These are phyloP conservation scores for Citrus unshiu DNA, from an alignment of 345 rosid genomes.

Conservation along the genomic window DNA sequence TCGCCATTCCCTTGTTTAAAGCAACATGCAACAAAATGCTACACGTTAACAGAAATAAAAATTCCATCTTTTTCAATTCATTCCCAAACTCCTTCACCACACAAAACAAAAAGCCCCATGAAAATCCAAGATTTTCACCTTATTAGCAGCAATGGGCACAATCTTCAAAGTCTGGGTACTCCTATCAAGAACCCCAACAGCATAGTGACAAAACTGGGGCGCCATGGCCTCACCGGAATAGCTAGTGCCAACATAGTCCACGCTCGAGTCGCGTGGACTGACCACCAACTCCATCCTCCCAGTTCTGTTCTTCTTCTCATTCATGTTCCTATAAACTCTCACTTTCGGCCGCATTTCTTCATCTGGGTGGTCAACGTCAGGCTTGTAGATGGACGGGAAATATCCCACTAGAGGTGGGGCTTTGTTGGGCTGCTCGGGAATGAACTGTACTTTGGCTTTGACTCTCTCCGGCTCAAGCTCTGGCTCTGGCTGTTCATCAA, in stretches of 20 bases:
- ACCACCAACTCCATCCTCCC: slow-evolving; percentile 68
- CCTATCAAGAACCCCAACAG: slow-evolving; percentile 75
- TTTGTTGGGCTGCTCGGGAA: slow-evolving; percentile 42
- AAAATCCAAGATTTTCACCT: slow-evolving; percentile 36
- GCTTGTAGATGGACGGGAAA: slow-evolving; percentile 71
- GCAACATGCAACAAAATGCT: not conserved
- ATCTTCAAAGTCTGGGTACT: slow-evolving; percentile 50
- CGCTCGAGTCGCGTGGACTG: slow-evolving; percentile 49
- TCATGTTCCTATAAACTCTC: slow-evolving; percentile 41
- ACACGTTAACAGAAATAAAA: too few relatives aligned
- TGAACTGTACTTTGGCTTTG: slow-evolving; percentile 33
- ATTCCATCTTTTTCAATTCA: not conserved
- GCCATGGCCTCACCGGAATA: slow-evolving; percentile 62
- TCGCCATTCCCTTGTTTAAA: not conserved
- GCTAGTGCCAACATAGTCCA: slow-evolving; percentile 73
- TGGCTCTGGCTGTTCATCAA: not conserved
- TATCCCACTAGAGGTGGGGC: slow-evolving; percentile 66
- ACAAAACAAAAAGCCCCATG: not conserved
- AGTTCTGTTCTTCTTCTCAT: slow-evolving; percentile 28
- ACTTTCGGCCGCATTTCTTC: slow-evolving; percentile 24
- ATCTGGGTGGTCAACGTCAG: slow-evolving; percentile 10
- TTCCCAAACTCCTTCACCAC: not conserved
- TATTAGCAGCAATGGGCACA: slow-evolving; percentile 73
- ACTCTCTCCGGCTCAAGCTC: slow-evolving; percentile 15
- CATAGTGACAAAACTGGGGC: slow-evolving; percentile 55